A percentile compares a stretch with the other conserved stretches of the same genome.
phyloP scores from a whole-genome alignment of 23 red algal species.

The Porphyridium purpureum region DNA sequence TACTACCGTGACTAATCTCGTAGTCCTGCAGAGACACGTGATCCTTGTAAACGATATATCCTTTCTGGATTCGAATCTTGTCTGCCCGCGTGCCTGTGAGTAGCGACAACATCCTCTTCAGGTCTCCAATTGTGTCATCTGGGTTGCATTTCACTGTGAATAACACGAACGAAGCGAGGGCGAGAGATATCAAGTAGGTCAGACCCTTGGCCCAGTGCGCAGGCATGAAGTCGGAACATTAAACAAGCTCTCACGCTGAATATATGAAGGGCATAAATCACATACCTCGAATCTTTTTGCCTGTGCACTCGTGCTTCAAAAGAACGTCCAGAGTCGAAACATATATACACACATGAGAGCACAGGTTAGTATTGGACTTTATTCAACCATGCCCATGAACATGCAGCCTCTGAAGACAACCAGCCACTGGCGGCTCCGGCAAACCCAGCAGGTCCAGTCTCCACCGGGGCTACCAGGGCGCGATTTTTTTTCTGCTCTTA shows the following conservation, averaged over 20 bases:
- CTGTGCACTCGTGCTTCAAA: background rate
- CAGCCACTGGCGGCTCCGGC: background rate
- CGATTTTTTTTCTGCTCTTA: too few relatives aligned
- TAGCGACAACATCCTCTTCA: conserved; percentile 61
- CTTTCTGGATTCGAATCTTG: conserved; percentile 68
- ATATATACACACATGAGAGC: too few relatives aligned
- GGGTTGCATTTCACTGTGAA: conserved; percentile 90
- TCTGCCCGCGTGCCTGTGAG: conserved; percentile 69
- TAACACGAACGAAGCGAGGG: too few relatives aligned
- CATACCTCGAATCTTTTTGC: conserved; percentile 16
- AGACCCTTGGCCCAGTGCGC: too few relatives aligned
- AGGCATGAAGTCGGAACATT: too few relatives aligned
- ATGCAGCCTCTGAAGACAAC: background rate
- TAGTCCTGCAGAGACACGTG: conserved; percentile 69
- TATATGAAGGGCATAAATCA: too few relatives aligned
- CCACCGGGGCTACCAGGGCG: too few relatives aligned
- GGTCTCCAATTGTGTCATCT: conserved; percentile 65
- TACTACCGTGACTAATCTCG: conserved; percentile 62
- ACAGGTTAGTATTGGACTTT: too few relatives aligned
- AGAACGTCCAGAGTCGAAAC: too few relatives aligned
- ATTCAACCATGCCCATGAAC: too few relatives aligned
- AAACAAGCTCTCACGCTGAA: too few relatives aligned
- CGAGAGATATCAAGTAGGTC: too few relatives aligned
- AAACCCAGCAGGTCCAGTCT: background rate
- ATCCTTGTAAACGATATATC: conserved; percentile 71